Evolutionary conservation across 2,329 filamentous ascomycete genomes (phyloP), one percentile per base, ranked within the genome.

Genomic region (Hymenoscyphus fraxineus): DNA sequence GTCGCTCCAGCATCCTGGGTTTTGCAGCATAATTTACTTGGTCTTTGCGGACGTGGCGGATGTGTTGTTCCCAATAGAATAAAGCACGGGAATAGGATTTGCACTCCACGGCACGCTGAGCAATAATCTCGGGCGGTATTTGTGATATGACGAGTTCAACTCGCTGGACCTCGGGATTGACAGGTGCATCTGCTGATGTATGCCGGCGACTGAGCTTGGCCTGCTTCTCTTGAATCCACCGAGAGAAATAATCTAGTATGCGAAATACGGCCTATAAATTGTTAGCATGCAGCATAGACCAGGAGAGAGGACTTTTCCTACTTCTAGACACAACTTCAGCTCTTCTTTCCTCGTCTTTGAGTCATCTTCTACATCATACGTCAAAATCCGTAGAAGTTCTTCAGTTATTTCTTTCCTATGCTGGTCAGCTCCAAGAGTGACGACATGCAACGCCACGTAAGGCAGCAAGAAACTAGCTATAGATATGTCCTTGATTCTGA

Each of bases 11-110:
- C 3, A 95, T 81, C 31, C 86, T 82, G 61, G 89, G 82, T n/a
- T 84, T 79, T 9, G 60, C 32, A 10, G 35, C 32, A 55, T 65
- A 58, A 16, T 62, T 66, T 41, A 66, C 62, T 16, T 61, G 65
- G 10, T n/a, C 31, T 35, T 65, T 54, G 44, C 73, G 66, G 22
- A 72, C 68, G 59, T 87, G 82, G 38, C 88, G 85, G 64, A 93
- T 93, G 74, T 97, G 91, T 71, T 96, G 92, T 77, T 99, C 95
- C 80, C 96, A 91, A 74, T 98, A 92, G 73, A 97, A 97, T 19
- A 99, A 80, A 0, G 96, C 95, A 60, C 95, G 87, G 7, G 95
- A 89, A 74, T 94, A 98, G 9, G 96, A 95, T 65, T 91, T 92
- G 77, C 94, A 98, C 73, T 97, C 91, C n/a, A 97, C 86, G 10